Evolutionary conservation across 2,329 filamentous ascomycete species (phyloP).

Genomic region (Fusarium floridanum): DNA sequence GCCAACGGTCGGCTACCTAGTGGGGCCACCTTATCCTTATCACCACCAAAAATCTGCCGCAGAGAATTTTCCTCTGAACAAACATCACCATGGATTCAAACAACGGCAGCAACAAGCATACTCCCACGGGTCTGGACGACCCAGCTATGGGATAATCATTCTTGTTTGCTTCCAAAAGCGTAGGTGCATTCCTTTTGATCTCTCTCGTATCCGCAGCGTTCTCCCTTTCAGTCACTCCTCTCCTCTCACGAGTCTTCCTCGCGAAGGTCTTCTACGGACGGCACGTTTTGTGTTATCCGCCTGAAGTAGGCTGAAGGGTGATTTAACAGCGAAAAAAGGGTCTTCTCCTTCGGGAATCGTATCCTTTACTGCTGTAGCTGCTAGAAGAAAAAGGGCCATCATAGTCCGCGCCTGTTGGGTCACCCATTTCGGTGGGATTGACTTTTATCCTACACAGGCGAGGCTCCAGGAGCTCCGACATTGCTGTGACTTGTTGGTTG

Average conservation of each 20-base stretch:
- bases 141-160: background rate
- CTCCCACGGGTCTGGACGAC: background rate
- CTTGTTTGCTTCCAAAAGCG: background rate
- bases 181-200: constrained; percentile 15
- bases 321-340: constrained; percentile 17
- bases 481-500: constrained; percentile 27
- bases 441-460: constrained; percentile 57
- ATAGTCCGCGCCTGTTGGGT: constrained; percentile 64
- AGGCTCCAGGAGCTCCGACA: constrained; percentile 66
- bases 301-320: constrained; percentile 53
- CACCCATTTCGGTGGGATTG: constrained; percentile 31
- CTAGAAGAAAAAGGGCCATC: constrained; percentile 64
- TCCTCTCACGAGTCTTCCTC: constrained; percentile 51
- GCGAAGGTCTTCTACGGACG: constrained; percentile 52
- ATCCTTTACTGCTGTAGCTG: constrained; percentile 49
- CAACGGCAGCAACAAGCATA: background rate
- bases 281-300: constrained; percentile 53
- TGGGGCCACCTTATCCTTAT: constrained; percentile 1
- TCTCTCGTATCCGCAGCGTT: constrained; percentile 41
- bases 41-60: constrained; percentile 23
- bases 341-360: constrained; percentile 10
- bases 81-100: background rate
- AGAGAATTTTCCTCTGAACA: constrained; percentile 23
- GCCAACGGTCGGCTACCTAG: constrained; percentile 22
- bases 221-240: constrained; percentile 49